Evolutionary conservation across 2,329 filamentous ascomycete genomes (phyloP).

Genomic region (Cytospora schulzeri): DNA sequence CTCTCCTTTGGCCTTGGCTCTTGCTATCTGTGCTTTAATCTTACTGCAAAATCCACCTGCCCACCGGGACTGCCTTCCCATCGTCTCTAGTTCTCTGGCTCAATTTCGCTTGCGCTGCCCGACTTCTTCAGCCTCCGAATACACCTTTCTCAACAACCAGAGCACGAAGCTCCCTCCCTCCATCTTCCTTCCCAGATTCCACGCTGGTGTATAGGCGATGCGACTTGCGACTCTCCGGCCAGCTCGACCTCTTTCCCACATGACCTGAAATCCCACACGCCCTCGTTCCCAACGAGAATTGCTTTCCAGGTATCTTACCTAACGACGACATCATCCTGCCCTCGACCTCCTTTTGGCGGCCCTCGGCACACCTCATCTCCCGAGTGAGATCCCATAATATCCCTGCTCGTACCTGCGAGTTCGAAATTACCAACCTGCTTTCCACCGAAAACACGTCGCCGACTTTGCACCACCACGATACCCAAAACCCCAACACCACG

Average conservation of each 20-base stretch:
- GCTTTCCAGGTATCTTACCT: slow-evolving; percentile 16
- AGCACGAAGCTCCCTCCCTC: slow-evolving; percentile 20
- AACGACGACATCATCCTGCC: slow-evolving; percentile 19
- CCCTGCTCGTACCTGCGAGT: slow-evolving; percentile 17
- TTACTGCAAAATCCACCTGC: slow-evolving; percentile 18
- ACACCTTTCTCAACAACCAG: slow-evolving; percentile 34
- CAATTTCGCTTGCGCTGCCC: slow-evolving; percentile 55
- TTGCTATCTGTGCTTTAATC: slow-evolving; percentile 5
- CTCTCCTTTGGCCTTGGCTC: slow-evolving; percentile 16
- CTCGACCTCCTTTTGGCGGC: slow-evolving; percentile 24
- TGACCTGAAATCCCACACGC: slow-evolving; percentile 10
- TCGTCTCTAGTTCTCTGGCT: slow-evolving; percentile 17
- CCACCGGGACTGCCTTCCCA: slow-evolving; percentile 24
- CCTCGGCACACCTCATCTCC: slow-evolving; percentile 16
- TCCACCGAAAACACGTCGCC: slow-evolving; percentile 5
- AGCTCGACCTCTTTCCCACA: slow-evolving; percentile 8
- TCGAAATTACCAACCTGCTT: slow-evolving; percentile 16
- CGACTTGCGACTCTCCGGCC: slow-evolving; percentile 11
- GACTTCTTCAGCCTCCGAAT: slow-evolving; percentile 50
- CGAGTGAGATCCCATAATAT: slow-evolving; percentile 19
- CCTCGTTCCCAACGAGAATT: slow-evolving; percentile 11
- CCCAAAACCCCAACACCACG: slow-evolving; percentile 12
- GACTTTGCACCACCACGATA: slow-evolving; percentile 8
- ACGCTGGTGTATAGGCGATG: slow-evolving; percentile 17
- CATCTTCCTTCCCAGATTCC: slow-evolving; percentile 17